A percentile compares a stretch with the other conserved stretches of the same genome.
Conservation (phyloP, 2,329 filamentous ascomycete species). For the Sporothrix pallida region DNA sequence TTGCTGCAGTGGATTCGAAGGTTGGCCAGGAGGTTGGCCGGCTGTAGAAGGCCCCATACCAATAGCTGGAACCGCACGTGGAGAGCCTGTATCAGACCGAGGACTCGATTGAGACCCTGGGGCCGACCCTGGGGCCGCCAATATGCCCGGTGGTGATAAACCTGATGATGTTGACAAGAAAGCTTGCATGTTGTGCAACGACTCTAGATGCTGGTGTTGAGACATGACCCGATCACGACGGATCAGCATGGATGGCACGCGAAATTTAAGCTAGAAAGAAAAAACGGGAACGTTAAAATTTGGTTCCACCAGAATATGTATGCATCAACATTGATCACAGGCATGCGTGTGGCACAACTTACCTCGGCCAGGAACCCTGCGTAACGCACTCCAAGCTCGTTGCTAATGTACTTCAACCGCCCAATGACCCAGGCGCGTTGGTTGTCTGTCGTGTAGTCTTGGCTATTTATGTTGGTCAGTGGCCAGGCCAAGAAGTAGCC, state of each 20-base stretch:
- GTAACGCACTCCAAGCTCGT: slow-evolving; percentile 63
- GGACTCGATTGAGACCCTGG: neutral
- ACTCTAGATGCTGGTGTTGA: slow-evolving; percentile 51
- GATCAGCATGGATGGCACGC: slow-evolving; percentile 68
- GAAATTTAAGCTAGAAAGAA: slow-evolving; percentile 56
- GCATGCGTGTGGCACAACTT: slow-evolving; percentile 40
- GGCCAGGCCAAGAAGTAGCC: slow-evolving; percentile 67
- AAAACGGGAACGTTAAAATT: too few relatives aligned
- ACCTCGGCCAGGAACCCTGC: slow-evolving; percentile 62
- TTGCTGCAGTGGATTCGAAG: slow-evolving; percentile 55
- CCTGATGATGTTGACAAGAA: slow-evolving; percentile 45
- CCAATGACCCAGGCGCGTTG: slow-evolving; percentile 63
- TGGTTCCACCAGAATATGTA: too few relatives aligned
- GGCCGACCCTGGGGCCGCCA: neutral
- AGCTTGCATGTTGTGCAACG: slow-evolving; percentile 40
- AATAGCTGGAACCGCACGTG: neutral
- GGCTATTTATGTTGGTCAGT: slow-evolving; percentile 57
- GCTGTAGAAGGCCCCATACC: neutral
- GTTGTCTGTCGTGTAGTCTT: slow-evolving; percentile 65
- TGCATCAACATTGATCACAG: neutral
- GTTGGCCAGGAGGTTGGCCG: neutral
- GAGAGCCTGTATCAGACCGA: neutral
- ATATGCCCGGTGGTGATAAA: neutral
- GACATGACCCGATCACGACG: slow-evolving; percentile 58
- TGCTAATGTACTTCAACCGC: slow-evolving; percentile 59